These are phyloP conservation scores for Thielaviopsis punctulata DNA, from an alignment of 2,329 filamentous ascomycete species.

Conservation along the genomic window DNA sequence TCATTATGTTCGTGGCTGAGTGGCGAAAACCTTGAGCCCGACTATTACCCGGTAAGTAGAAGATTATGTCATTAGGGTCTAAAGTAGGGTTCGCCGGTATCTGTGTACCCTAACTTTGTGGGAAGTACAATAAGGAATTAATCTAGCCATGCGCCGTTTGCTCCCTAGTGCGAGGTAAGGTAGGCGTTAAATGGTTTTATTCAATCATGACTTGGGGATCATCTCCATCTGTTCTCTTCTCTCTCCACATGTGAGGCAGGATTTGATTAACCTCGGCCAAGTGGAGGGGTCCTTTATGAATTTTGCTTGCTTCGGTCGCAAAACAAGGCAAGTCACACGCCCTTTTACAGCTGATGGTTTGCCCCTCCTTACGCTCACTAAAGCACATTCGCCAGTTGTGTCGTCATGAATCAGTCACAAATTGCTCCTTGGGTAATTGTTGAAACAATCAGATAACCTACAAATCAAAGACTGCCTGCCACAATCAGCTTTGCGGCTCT, in stretches of 20 bases:
- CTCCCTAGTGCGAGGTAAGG: too few relatives aligned
- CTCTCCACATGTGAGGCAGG: background rate
- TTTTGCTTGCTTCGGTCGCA: background rate
- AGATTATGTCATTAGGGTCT: too few relatives aligned
- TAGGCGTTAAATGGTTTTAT: too few relatives aligned
- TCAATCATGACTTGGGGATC: background rate
- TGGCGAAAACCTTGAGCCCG: background rate
- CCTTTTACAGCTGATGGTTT: background rate
- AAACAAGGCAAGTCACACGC: background rate
- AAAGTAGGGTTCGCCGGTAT: too few relatives aligned
- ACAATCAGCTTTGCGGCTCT: background rate
- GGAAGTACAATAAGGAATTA: too few relatives aligned
- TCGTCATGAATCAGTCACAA: background rate
- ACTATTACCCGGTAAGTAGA: background rate
- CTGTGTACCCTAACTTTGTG: too few relatives aligned
- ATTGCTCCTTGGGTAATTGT: background rate
- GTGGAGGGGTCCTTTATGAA: background rate
- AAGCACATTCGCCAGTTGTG: background rate
- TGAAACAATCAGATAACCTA: background rate
- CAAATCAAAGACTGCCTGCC: background rate
- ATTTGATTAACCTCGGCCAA: conserved; percentile 8
- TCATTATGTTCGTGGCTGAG: too few relatives aligned
- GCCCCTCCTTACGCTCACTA: background rate
- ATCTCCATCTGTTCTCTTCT: background rate
- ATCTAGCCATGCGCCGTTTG: too few relatives aligned